Base-by-base conservation (phyloP, 495 filamentous ascomycete species). In the Chaetomium cochliodes region DNA sequence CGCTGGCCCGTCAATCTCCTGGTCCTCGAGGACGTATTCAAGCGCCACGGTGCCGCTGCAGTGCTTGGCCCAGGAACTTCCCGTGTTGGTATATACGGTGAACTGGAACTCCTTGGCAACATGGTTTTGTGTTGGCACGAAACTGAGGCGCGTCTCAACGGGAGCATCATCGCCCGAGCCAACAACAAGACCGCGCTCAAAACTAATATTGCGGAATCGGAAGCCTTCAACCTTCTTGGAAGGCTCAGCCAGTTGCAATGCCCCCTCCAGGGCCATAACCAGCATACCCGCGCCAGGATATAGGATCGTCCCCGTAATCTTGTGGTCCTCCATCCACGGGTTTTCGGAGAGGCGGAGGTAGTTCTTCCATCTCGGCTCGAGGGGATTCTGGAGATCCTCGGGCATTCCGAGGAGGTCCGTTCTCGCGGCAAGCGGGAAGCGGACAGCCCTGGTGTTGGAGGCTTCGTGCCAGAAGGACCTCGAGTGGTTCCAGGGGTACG, bases 401-500 rank as follows among this genome's bases (percentile, higher is more conserved):
- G 46, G 46, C 46, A 11, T 11, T 20, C 46, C 46, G 18, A 49
- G 46, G 46, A 49, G 3, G 46, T 49, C 46, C 5, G 46, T 49
- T 3, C 46, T 3, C 8, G 46, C 46, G 18, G 46, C 46, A 22
- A 5, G 46, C 4, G 4, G 46, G 46, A 49, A 49, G 3, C 46
- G 46, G 46, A 5, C 3, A 5, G 6, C 46, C 18, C 3, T 3
- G 46, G 4, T 49, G 18, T 8, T 3, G 8, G 6, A 5, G 4
- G 46, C 4, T 22, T 49, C 46, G 46, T 3, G 4, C 46, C 46
- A 49, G 46, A 5, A 49, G 3, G 8, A 5, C 18, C 46, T 8
- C 4, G 41, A 3, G 9, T 15, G 79, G 28, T 78, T 74, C 83
- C 83, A 86, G 16, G 74, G 67, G 51, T 78, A 76, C 42, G 76